Evolutionary conservation across 202 grass and related monocot genomes (phyloP).

Genomic region (Carex sylvatica): DNA sequence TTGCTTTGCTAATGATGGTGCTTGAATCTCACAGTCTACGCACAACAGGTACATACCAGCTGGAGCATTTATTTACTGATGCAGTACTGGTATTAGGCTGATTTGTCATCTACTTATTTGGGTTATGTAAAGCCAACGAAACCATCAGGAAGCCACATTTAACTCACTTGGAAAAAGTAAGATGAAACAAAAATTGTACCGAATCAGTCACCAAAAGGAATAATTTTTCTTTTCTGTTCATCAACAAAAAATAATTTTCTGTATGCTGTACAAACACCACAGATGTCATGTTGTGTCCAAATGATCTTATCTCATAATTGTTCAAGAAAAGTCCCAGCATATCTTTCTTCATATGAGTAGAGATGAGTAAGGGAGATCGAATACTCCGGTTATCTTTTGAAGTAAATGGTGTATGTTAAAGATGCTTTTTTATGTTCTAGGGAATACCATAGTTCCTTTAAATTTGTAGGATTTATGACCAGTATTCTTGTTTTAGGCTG

Average conservation of each 20-base stretch:
- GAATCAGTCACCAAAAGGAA: not conserved
- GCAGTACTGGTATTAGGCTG: not conserved
- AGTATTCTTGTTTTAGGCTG: not conserved
- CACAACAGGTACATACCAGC: slow-evolving; percentile 63
- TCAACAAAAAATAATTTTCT: not conserved
- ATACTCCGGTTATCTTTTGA: not conserved
- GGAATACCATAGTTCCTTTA: not conserved
- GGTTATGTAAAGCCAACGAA: not conserved
- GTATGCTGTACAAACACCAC: not conserved
- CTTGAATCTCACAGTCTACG: slow-evolving; percentile 90
- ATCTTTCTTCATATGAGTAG: not conserved
- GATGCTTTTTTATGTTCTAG: not conserved
- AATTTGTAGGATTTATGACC: not conserved
- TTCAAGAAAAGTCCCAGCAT: not conserved
- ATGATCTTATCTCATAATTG: not conserved
- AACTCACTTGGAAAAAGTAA: not conserved
- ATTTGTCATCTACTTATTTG: not conserved
- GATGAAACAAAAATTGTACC: not conserved
- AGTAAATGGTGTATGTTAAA: not conserved
- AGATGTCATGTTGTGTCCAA: not conserved
- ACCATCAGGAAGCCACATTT: not conserved
- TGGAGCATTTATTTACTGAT: not conserved
- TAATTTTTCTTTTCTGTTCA: not conserved
- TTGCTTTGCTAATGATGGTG: slow-evolving; percentile 88
- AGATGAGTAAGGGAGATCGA: not conserved